Evolutionary conservation across 2,329 filamentous ascomycete genomes (phyloP).

Genomic region (Simplicillium sp.): DNA sequence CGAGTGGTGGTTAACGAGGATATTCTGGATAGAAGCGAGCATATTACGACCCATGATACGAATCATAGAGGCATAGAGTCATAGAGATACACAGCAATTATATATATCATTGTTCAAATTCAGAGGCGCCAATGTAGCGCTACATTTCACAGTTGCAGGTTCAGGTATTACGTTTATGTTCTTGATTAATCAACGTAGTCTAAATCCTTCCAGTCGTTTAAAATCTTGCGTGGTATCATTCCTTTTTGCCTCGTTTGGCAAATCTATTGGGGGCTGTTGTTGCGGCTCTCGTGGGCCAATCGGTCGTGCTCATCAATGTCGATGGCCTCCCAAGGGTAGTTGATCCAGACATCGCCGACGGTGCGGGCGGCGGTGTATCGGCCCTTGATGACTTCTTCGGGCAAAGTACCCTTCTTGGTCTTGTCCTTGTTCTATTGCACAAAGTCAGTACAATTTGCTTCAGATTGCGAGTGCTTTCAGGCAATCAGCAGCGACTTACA

Average conservation of each 20-base stretch:
- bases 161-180: too few relatives aligned
- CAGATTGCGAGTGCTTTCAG: too few relatives aligned
- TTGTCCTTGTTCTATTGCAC: constrained; percentile 82
- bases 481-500: constrained; percentile 45
- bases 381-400: constrained; percentile 64
- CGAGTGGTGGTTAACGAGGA: constrained; percentile 26
- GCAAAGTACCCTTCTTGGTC: constrained; percentile 80
- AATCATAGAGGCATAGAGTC: too few relatives aligned
- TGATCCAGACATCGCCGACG: constrained; percentile 93
- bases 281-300: constrained; percentile 40
- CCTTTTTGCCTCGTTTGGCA: too few relatives aligned
- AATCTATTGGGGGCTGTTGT: constrained; percentile 15
- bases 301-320: constrained; percentile 90
- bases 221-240: too few relatives aligned
- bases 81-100: too few relatives aligned
- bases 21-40: background rate
- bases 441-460: constrained; percentile 2
- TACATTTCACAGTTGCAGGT: too few relatives aligned
- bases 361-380: constrained; percentile 82
- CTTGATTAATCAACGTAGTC: too few relatives aligned
- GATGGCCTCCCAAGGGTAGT: constrained; percentile 95
- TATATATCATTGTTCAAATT: too few relatives aligned
- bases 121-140: too few relatives aligned
- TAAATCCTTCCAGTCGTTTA: too few relatives aligned
- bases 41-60: too few relatives aligned